Percentiles rank a stretch among this genome's conserved stretches.
Conservation (phyloP, 139 green algal genomes). For the Gonium pectorale region DNA sequence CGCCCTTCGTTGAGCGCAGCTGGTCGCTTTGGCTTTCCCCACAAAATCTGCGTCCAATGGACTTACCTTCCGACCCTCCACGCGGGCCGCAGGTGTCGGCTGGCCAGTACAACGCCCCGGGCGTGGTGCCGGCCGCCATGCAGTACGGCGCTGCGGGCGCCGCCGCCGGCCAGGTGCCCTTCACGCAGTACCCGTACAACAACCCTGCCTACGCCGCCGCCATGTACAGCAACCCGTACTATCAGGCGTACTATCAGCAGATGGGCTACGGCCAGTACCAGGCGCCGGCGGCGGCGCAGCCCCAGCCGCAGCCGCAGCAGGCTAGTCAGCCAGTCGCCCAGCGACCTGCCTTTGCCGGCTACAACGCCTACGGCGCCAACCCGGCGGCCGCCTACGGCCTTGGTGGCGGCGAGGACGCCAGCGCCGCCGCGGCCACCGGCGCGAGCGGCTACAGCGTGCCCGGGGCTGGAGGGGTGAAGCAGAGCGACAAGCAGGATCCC, state of each 20-base stretch:
- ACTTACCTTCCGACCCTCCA: no score
- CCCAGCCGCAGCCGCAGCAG: slow-evolving; percentile 36
- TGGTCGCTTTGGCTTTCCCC: no score
- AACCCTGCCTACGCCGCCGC: slow-evolving; percentile 15
- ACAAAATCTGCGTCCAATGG: no score
- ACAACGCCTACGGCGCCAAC: slow-evolving; percentile 33
- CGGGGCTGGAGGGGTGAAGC: slow-evolving; percentile 26
- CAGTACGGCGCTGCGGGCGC: slow-evolving; percentile 22
- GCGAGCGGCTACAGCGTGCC: slow-evolving; percentile 15
- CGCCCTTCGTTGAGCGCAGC: no score
- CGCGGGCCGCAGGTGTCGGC: no score
- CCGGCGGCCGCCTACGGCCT: slow-evolving; percentile 15
- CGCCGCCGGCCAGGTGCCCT: slow-evolving; percentile 14
- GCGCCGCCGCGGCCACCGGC: neutral
- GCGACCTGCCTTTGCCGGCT: slow-evolving; percentile 16
- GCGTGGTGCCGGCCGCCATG: slow-evolving; percentile 17
- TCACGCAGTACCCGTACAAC: slow-evolving; percentile 33
- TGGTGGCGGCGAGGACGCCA: slow-evolving; percentile 33
- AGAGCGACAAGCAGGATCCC: slow-evolving; percentile 38
- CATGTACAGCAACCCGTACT: slow-evolving; percentile 41
- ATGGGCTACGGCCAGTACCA: slow-evolving; percentile 38
- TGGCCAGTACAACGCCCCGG: slow-evolving; percentile 7
- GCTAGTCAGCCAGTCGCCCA: no score
- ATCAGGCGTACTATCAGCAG: slow-evolving; percentile 26
- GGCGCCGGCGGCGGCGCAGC: slow-evolving; percentile 2